Conservation (phyloP, 371 early-diverging fungal genomes). For the Mucor racemosus region DNA sequence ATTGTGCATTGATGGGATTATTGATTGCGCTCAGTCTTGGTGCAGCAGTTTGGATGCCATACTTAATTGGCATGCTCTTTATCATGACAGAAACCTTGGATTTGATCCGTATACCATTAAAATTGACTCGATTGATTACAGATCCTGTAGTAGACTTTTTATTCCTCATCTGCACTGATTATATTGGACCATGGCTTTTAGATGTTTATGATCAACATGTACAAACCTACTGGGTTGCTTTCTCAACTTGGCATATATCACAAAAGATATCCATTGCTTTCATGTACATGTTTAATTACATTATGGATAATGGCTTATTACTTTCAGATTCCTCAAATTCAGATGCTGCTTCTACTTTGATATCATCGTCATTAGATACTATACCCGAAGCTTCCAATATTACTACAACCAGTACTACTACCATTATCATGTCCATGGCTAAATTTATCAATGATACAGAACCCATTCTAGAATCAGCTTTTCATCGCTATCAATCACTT, state of each 20-base stretch:
- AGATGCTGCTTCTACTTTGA: background rate
- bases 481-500: conserved; percentile 37
- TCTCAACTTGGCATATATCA: background rate
- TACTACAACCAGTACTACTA: background rate
- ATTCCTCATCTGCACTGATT: conserved; percentile 35
- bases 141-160: conserved; percentile 63
- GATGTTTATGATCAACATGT: background rate
- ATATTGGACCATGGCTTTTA: conserved; percentile 5
- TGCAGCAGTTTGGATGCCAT: conserved; percentile 78
- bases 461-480: conserved; percentile 13
- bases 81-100: conserved; percentile 29
- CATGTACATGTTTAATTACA: conserved; percentile 1
- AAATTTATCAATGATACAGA: conserved; percentile 17
- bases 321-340: background rate
- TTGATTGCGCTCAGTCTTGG: conserved; percentile 75
- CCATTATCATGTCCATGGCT: background rate
- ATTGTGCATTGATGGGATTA: conserved; percentile 76
- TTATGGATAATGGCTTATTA: background rate
- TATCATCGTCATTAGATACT: background rate
- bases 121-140: conserved; percentile 48
- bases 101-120: conserved; percentile 54
- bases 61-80: conserved; percentile 65
- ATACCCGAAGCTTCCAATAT: background rate
- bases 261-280: background rate
- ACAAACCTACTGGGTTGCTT: background rate